A percentile compares a stretch with the other conserved stretches of the same genome.
phyloP scores from a whole-genome alignment of 2,329 filamentous ascomycete species.

The Claviceps paspali region DNA sequence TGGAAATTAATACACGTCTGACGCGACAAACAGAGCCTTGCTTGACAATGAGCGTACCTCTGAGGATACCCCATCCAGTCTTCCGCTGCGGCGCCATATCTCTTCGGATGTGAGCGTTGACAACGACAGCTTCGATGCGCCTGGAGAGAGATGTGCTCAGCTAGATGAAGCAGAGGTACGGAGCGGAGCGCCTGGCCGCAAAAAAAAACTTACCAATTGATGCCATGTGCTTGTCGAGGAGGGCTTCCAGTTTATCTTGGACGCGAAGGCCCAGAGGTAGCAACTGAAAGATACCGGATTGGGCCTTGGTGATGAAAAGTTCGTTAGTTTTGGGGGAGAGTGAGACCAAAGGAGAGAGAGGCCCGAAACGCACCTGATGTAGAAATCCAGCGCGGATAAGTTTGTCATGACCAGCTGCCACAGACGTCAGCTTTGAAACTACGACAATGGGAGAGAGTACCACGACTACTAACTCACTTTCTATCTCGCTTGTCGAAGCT shows the following conservation, averaged over 20 bases:
- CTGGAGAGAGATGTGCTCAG: slow-evolving; percentile 18
- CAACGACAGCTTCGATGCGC: slow-evolving; percentile 66
- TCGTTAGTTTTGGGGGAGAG: neutral
- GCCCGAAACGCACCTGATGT: slow-evolving; percentile 44
- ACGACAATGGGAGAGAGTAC: neutral
- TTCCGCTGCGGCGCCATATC: slow-evolving; percentile 72
- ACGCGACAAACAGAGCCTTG: neutral
- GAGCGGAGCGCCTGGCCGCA: neutral
- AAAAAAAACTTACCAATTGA: slow-evolving; percentile 45
- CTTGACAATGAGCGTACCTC: slow-evolving; percentile 37
- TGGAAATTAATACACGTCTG: slow-evolving; percentile 10
- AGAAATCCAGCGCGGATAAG: slow-evolving; percentile 58
- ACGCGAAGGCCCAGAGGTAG: slow-evolving; percentile 76
- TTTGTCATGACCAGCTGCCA: slow-evolving; percentile 46
- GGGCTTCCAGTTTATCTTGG: slow-evolving; percentile 69
- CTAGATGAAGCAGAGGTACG: neutral
- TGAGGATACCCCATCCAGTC: slow-evolving; percentile 54
- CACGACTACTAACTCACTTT: slow-evolving; percentile 29
- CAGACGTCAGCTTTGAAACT: slow-evolving; percentile 9
- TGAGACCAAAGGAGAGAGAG: neutral
- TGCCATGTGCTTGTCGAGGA: slow-evolving; percentile 84
- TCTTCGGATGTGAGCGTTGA: slow-evolving; percentile 76
- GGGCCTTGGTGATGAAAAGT: slow-evolving; percentile 47
- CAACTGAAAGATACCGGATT: slow-evolving; percentile 84
- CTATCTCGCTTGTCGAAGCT: slow-evolving; percentile 40